Evolutionary conservation across 2,329 filamentous ascomycete species (phyloP).

Genomic region (Fusarium pseudograminearum): DNA sequence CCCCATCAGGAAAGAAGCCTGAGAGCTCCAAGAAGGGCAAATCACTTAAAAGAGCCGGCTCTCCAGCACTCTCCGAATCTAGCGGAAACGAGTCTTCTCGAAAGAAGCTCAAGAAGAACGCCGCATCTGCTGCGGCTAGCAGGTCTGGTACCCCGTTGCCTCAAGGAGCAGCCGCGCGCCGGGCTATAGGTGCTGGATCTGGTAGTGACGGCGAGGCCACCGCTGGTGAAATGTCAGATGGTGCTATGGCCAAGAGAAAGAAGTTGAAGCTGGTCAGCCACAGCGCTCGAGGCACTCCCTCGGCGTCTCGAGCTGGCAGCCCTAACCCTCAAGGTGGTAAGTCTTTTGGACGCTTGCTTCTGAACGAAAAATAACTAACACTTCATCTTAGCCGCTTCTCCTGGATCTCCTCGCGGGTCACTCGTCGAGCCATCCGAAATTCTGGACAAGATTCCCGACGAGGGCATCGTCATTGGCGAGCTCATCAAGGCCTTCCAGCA

Average conservation of each 20-base stretch:
- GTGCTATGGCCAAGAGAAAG: slow-evolving; percentile 63
- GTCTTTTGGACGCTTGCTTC: slow-evolving; percentile 19
- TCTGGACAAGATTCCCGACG: slow-evolving; percentile 63
- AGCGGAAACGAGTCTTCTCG: slow-evolving; percentile 91
- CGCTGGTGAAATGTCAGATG: slow-evolving; percentile 74
- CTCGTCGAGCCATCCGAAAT: slow-evolving; percentile 65
- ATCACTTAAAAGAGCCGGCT: slow-evolving; percentile 84
- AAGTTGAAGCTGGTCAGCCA: slow-evolving; percentile 65
- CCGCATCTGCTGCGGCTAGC: slow-evolving; percentile 61
- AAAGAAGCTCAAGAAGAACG: slow-evolving; percentile 78
- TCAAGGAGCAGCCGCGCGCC: slow-evolving; percentile 54
- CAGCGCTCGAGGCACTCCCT: slow-evolving; percentile 64
- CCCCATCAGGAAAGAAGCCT: slow-evolving; percentile 62
- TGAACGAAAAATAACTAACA: slow-evolving; percentile 21
- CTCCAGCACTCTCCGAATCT: slow-evolving; percentile 88
- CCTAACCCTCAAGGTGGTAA: slow-evolving; percentile 62
- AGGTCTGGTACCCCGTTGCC: slow-evolving; percentile 68
- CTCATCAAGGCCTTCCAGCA: slow-evolving; percentile 67
- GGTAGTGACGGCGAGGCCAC: slow-evolving; percentile 80
- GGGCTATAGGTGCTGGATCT: slow-evolving; percentile 64
- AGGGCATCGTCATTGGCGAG: slow-evolving; percentile 66
- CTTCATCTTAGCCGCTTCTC: slow-evolving; percentile 47
- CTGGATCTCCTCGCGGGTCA: slow-evolving; percentile 52
- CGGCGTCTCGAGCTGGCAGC: slow-evolving; percentile 71
- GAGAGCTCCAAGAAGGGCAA: slow-evolving; percentile 65